A percentile compares a stretch with the other conserved stretches of the same genome.
Conservation (phyloP, 2,329 filamentous ascomycete species). For the Fusarium nurragi region DNA sequence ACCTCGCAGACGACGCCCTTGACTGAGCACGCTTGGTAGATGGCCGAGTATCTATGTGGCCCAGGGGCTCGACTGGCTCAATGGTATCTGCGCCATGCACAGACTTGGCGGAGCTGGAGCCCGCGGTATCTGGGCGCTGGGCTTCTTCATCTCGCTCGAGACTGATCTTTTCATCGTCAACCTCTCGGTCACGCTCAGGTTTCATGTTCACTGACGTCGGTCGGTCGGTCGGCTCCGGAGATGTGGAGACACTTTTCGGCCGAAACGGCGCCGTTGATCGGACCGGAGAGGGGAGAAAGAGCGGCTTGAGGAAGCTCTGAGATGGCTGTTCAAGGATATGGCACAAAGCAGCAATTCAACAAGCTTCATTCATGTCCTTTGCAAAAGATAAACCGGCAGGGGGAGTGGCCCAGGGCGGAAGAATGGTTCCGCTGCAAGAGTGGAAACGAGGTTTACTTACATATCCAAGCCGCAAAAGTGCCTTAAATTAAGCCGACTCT, state of each 20-base stretch:
- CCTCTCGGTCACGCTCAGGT: not conserved
- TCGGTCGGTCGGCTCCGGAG: slow-evolving; percentile 36
- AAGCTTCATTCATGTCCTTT: not conserved
- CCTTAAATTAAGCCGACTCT: slow-evolving; percentile 10
- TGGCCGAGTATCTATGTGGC: slow-evolving; percentile 36
- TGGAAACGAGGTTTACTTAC: not conserved
- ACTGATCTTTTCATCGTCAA: slow-evolving; percentile 27
- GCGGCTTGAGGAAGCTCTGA: not conserved
- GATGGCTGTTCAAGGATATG: not conserved
- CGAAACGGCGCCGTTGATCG: slow-evolving; percentile 11
- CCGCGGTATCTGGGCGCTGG: slow-evolving; percentile 23
- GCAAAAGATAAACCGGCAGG: not conserved
- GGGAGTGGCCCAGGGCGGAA: slow-evolving; percentile 15
- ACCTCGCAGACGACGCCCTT: slow-evolving; percentile 52
- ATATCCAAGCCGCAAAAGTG: not conserved
- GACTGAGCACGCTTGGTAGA: slow-evolving; percentile 42
- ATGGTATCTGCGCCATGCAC: slow-evolving; percentile 25
- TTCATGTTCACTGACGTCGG: slow-evolving; percentile 30
- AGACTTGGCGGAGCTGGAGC: slow-evolving; percentile 27
- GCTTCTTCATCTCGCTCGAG: slow-evolving; percentile 19
- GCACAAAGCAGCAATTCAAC: not conserved
- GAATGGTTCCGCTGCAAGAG: slow-evolving; percentile 26
- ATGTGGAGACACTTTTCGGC: slow-evolving; percentile 34
- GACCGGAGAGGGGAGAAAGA: slow-evolving; percentile 11
- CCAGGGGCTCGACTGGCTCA: slow-evolving; percentile 38